Evolutionary conservation across 768 basidiomycete species (phyloP).

Genomic region (Epithele typhae): DNA sequence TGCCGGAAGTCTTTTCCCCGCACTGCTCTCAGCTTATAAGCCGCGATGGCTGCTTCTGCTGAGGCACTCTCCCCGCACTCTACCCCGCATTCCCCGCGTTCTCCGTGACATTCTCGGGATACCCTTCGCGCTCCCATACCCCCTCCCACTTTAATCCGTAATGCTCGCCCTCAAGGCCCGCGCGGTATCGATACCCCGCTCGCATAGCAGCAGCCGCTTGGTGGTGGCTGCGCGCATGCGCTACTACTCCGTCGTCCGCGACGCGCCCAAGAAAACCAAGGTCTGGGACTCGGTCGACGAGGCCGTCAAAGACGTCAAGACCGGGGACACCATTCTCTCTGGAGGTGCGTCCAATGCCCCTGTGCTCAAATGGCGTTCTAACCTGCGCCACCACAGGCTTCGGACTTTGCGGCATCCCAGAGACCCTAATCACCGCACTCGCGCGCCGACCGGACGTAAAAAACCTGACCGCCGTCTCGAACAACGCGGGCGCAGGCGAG

Average conservation of each 20-base stretch:
- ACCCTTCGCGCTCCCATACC: slow-evolving; percentile 6
- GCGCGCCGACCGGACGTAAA: slow-evolving; percentile 65
- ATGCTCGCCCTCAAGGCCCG: slow-evolving; percentile 17
- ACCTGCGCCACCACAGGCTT: slow-evolving; percentile 51
- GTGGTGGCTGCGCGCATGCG: slow-evolving; percentile 16
- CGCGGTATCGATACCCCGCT: slow-evolving; percentile 13
- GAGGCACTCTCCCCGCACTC: slow-evolving; percentile 5
- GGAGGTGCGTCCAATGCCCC: slow-evolving; percentile 55
- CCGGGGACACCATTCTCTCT: slow-evolving; percentile 70
- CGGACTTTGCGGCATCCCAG: slow-evolving; percentile 85
- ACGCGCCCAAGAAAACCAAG: slow-evolving; percentile 41
- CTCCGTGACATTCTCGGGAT: slow-evolving; percentile 1
- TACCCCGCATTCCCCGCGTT: slow-evolving; percentile 11
- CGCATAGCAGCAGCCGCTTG: slow-evolving; percentile 16
- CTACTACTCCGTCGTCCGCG: slow-evolving; percentile 22
- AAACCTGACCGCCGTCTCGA: slow-evolving; percentile 76
- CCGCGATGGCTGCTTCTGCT: neutral
- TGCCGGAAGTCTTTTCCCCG: too few relatives aligned
- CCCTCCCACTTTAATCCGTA: too few relatives aligned
- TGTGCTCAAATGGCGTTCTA: neutral
- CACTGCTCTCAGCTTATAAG: slow-evolving; percentile 1
- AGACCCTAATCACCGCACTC: slow-evolving; percentile 79
- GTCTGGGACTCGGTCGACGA: slow-evolving; percentile 76
- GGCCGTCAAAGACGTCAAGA: slow-evolving; percentile 77
- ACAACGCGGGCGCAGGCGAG: slow-evolving; percentile 72